Percentiles rank a stretch among this genome's conserved stretches.
Conservation (phyloP, 78 protist genomes). For the Planoprotostelium fungivorum region DNA sequence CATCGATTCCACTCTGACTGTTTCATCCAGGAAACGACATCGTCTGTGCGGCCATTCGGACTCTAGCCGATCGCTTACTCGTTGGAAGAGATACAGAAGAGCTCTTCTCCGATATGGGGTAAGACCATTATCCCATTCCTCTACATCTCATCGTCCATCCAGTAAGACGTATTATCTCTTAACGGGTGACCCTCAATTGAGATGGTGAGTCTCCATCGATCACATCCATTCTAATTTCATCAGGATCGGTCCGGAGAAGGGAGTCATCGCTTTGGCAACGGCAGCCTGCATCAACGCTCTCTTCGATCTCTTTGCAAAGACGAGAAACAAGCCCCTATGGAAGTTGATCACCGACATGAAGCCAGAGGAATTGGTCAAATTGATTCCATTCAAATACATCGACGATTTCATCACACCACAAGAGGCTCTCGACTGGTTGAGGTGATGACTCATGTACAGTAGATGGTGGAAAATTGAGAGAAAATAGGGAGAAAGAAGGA, state of each 20-base stretch:
- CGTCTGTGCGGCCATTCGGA: neutral
- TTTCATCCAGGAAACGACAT: neutral
- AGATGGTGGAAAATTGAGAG: neutral
- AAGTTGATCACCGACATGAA: slow-evolving; percentile 25
- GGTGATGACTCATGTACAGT: neutral
- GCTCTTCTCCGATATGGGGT: slow-evolving; percentile 10
- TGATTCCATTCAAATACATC: slow-evolving; percentile 29
- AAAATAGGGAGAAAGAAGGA: neutral
- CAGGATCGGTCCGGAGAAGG: slow-evolving; percentile 55
- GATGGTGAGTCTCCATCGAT: slow-evolving; percentile 10
- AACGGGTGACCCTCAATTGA: slow-evolving; percentile 45
- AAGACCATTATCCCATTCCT: too few relatives aligned
- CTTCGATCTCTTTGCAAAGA: slow-evolving; percentile 27
- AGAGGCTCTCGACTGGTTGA: slow-evolving; percentile 21
- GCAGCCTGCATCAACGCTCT: slow-evolving; percentile 40
- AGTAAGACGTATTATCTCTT: slow-evolving; percentile 1
- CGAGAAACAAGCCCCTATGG: slow-evolving; percentile 38
- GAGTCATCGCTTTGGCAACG: slow-evolving; percentile 27
- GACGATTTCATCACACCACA: slow-evolving; percentile 29
- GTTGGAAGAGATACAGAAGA: slow-evolving; percentile 18
- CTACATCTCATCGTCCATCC: too few relatives aligned
- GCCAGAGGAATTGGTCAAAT: slow-evolving; percentile 20
- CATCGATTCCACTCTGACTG: too few relatives aligned
- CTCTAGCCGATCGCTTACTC: neutral
- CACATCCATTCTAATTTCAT: neutral